A percentile compares a stretch with the other conserved stretches of the same genome.
Evolutionary conservation across 73 alveolate species (phyloP).

Genomic region (Diophrys sp.): DNA sequence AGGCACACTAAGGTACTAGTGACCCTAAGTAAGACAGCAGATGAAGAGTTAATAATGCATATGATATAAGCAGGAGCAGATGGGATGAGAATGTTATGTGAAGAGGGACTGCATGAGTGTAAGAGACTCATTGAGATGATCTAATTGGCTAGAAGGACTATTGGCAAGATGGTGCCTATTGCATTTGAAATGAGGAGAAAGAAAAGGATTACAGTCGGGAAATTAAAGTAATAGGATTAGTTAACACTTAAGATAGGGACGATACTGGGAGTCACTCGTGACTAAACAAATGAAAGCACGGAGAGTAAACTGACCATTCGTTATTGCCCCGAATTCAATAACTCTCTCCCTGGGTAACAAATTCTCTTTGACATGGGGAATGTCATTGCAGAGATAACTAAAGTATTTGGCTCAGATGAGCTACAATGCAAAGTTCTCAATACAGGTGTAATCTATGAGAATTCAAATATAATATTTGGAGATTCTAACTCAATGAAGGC

Average conservation of each 20-base stretch:
- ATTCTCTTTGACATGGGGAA: background rate
- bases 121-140: background rate
- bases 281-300: background rate
- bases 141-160: background rate
- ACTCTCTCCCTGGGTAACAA: background rate
- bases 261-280: background rate
- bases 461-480: background rate
- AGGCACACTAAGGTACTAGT: slow-evolving; percentile 2
- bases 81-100: slow-evolving; percentile 4
- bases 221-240: background rate
- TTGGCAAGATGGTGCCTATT: background rate
- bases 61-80: slow-evolving; percentile 4
- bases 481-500: background rate
- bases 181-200: background rate
- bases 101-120: slow-evolving; percentile 1
- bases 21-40: background rate
- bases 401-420: background rate
- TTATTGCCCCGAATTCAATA: background rate
- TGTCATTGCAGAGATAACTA: background rate
- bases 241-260: background rate
- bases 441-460: background rate
- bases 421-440: background rate
- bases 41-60: background rate
- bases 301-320: background rate
- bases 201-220: background rate